Evolutionary conservation across 2,329 filamentous ascomycete species (phyloP), one percentile per base, ranked within the genome.

Genomic region (Aspergillus pseudoviridinutans): DNA sequence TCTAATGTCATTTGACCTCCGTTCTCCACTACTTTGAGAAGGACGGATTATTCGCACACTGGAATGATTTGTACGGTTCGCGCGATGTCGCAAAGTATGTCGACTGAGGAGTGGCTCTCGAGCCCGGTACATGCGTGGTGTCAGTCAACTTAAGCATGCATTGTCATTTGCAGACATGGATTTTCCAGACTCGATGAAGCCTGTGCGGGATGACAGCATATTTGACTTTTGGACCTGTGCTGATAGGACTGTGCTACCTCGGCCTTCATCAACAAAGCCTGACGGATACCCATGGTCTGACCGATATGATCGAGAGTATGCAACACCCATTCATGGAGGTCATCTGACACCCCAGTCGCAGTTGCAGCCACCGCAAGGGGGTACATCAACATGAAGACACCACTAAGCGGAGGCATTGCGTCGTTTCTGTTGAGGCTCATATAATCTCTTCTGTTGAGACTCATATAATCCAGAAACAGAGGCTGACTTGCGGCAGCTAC

Each of bases 331-430:
- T 61, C 56, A 17, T 61, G 58, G 8, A 66, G 59, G 28, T 66
- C 50, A 8, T 67, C 60, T 1, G 63, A 56, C n/a, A 59, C 58
- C 17, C 60, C 63, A 9, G 60, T 59, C 14, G 65, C 61, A 25
- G 60, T 55, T 42, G 64, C 67, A 7, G 65, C 66, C 22, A 63
- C 53, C 1, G 58, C 53, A 47, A 70, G 49, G 4, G 63, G 62
- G 38, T 66, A 68, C 20, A 68, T 50, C 32, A 66, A 25, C 58
- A 65, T 62, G 22, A 68, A 68, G 1, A 62, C 57, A 4, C 67
- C 66, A 50, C 66, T 67, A 2, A 69, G 42, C 6, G 61, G 61
- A 27, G 65, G 62, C 4, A 38, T 49, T 4, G 35, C n/a, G 5
- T 28, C 20, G n/a, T 24, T 22, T 27, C 22, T 22, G 25, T 8